Evolutionary conservation across 2,329 filamentous ascomycete species (phyloP), one percentile per base, ranked within the genome.

Genomic region (Pseudogymnoascus sp.): DNA sequence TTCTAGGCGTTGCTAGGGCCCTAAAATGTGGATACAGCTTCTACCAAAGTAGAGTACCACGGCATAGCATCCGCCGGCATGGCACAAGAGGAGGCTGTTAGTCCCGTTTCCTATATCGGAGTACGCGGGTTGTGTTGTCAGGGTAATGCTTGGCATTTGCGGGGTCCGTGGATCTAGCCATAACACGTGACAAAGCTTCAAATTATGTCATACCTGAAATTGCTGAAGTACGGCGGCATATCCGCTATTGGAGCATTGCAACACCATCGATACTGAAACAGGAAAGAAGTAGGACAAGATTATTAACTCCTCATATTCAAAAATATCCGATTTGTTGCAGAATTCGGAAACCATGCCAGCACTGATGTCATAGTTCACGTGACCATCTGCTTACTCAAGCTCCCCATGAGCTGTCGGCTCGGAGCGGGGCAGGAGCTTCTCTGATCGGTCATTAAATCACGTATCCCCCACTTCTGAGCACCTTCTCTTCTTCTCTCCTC

Each of bases 91-190:
- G n/a, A 14, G 23, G n/a, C 46, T 31, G 14, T 31, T 18, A 56
- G 46, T 56, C n/a, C 25, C n/a, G 46, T 56, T 56, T 31, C 46
- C 46, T 56, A 56, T 56, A 56, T 56, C 46, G 46, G 46, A 56
- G 46, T 18, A n/a, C 7, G 5, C 21, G n/a, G 46, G 25, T 25
- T 31, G 31, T n/a, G n/a, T 25, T 31, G 25, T 56, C 25, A 56
- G 14, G 25, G 46, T 56, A 31, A 16, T 31, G 46, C 46, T 56
- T 56, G 25, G 46, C 46, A 56, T 53, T 16, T 56, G 46, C 46
- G 46, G 46, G 46, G 46, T 56, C 25, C 2, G 18, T 18, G 16
- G 25, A 50, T 31, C 25, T 31, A 16, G n/a, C 8, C 6, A 56
- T 14, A 7, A 3, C 46, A 56, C 46, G 46, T 56, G 46, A 31